These are phyloP conservation scores for Nasturtium officinale DNA, from an alignment of 345 rosid genomes.

Conservation along the genomic window DNA sequence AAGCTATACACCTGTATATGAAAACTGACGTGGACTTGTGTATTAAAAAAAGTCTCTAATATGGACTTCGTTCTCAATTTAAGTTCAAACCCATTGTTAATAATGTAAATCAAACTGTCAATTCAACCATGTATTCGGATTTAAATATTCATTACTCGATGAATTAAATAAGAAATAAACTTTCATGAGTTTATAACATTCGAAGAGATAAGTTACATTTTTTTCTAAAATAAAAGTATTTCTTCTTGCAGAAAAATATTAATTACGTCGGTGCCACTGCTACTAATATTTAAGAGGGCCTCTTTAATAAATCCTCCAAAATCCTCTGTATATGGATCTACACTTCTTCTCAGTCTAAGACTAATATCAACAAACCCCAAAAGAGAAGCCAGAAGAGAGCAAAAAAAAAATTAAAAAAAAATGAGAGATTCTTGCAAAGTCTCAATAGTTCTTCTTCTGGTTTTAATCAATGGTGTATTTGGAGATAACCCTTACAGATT, in stretches of 20 bases:
- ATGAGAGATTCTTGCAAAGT: slow-evolving; percentile 52
- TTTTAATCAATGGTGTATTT: slow-evolving; percentile 54
- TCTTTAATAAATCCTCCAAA: slow-evolving; percentile 30
- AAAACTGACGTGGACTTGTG: slow-evolving; percentile 4
- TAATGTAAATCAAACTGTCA: not conserved
- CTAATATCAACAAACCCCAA: not conserved
- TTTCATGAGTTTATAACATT: not conserved
- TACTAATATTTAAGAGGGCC: slow-evolving; percentile 34
- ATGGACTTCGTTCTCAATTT: not conserved
- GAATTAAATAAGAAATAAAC: not conserved
- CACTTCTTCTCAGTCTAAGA: slow-evolving; percentile 33
- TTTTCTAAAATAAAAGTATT: not conserved
- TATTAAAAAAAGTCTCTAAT: not conserved
- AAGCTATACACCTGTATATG: not conserved
- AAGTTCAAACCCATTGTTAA: not conserved
- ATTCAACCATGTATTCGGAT: not conserved
- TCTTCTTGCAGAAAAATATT: not conserved
- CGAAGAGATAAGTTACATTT: slow-evolving; percentile 7
- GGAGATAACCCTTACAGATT: slow-evolving; percentile 83
- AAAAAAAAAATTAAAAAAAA: slow-evolving; percentile 11
- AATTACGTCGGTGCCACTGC: slow-evolving; percentile 45
- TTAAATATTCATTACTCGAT: not conserved
- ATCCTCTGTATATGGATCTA: slow-evolving; percentile 40
- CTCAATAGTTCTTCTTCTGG: slow-evolving; percentile 47
- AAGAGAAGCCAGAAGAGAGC: slow-evolving; percentile 6